phyloP scores from a whole-genome alignment of 2,329 filamentous ascomycete species.

The Pezicula neosporulosa region DNA sequence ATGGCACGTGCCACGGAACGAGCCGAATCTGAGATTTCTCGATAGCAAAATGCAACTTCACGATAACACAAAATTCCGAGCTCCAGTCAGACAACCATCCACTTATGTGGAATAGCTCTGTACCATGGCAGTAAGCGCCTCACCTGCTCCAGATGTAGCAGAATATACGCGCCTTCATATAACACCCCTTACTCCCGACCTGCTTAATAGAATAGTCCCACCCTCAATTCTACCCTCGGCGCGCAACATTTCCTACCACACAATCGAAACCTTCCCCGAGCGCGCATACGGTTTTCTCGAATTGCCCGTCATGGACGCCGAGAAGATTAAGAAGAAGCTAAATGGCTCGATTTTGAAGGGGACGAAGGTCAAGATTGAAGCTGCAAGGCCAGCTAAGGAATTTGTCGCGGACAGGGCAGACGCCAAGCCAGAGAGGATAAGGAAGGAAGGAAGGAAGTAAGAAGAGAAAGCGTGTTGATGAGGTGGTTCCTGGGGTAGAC shows the following conservation, averaged over 20 bases:
- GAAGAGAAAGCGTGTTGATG: conserved; percentile 45
- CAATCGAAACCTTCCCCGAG: conserved; percentile 83
- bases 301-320: conserved; percentile 74
- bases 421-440: conserved; percentile 34
- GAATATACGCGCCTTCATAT: conserved; percentile 71
- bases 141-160: not conserved
- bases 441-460: conserved; percentile 43
- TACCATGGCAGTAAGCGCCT: not conserved
- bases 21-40: not conserved
- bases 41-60: not conserved
- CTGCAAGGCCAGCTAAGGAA: conserved; percentile 64
- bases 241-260: conserved; percentile 84
- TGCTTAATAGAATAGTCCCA: conserved; percentile 71
- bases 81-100: not conserved
- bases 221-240: conserved; percentile 62
- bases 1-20: too few species aligned
- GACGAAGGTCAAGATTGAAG: conserved; percentile 78
- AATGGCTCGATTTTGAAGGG: conserved; percentile 85
- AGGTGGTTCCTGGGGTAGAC: conserved; percentile 63
- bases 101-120: not conserved
- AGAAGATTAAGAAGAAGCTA: conserved; percentile 88
- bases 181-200: conserved; percentile 73
- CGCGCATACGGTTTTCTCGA: conserved; percentile 88
- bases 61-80: not conserved
- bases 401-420: conserved; percentile 28